Percentiles rank a stretch among this genome's conserved stretches.
Evolutionary conservation across 2,329 filamentous ascomycete species (phyloP).

Genomic region (Aspergillus brasiliensis): DNA sequence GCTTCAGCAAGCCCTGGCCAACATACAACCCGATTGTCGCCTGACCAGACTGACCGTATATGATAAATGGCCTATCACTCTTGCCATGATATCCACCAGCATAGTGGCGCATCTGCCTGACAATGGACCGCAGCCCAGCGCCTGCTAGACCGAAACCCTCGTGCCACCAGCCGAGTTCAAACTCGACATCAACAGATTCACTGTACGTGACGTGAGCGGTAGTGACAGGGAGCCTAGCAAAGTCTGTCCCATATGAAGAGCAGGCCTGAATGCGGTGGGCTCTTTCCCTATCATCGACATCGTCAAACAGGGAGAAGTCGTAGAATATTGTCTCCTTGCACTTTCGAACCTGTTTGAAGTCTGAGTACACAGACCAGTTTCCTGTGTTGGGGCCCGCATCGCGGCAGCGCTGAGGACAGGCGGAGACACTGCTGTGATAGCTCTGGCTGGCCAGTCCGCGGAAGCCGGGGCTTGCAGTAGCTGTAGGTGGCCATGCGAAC

Average conservation of each 20-base stretch:
- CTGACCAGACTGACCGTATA: slow-evolving; percentile 34
- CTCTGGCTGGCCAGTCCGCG: slow-evolving; percentile 12
- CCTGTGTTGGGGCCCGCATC: slow-evolving; percentile 17
- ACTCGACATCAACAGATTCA: slow-evolving; percentile 23
- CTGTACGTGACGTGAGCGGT: slow-evolving; percentile 7
- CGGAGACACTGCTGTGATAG: slow-evolving; percentile 12
- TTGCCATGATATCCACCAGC: slow-evolving; percentile 25
- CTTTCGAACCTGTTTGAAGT: slow-evolving; percentile 26
- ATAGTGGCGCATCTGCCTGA: slow-evolving; percentile 34
- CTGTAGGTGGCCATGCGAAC: not conserved
- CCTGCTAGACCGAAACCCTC: slow-evolving; percentile 22
- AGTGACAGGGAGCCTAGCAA: slow-evolving; percentile 8
- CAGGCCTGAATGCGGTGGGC: slow-evolving; percentile 37
- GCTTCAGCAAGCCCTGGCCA: slow-evolving; percentile 30
- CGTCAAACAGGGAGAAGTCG: slow-evolving; percentile 38
- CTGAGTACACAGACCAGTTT: slow-evolving; percentile 24
- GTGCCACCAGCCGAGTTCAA: slow-evolving; percentile 33
- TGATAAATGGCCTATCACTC: slow-evolving; percentile 24
- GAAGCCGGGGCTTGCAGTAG: not conserved
- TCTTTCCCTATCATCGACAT: slow-evolving; percentile 31
- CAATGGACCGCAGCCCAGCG: slow-evolving; percentile 24
- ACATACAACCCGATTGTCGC: slow-evolving; percentile 41
- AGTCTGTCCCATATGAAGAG: slow-evolving; percentile 29
- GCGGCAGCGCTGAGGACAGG: slow-evolving; percentile 24
- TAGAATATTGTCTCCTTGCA: slow-evolving; percentile 39